A percentile compares a stretch with the other conserved stretches of the same genome.
Conservation (phyloP, 345 rosid species). For the Hevea brasiliensis region DNA sequence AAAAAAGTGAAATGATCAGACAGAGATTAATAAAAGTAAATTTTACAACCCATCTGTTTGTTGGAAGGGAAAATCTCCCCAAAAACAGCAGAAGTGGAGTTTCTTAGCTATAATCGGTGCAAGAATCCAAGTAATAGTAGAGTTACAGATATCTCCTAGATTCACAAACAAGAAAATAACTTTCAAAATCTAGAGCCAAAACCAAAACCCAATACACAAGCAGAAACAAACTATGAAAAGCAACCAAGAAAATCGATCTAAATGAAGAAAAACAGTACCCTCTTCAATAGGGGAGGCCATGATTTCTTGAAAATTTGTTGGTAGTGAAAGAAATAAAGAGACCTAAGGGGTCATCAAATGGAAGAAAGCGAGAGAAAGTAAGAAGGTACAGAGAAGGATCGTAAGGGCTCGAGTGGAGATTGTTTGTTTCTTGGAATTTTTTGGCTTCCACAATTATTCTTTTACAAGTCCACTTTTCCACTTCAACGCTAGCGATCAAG, state of each 20-base stretch:
- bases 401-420: neutral
- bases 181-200: neutral
- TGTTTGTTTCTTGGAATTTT: too few species aligned
- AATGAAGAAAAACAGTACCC: conserved; percentile 24
- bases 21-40: neutral
- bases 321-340: neutral
- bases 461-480: too few species aligned
- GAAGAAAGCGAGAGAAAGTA: neutral
- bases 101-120: neutral
- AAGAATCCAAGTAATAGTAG: neutral
- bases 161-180: neutral
- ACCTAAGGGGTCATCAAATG: conserved; percentile 3
- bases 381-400: too few species aligned
- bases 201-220: conserved; percentile 1
- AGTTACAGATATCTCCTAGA: neutral
- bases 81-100: neutral
- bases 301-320: neutral
- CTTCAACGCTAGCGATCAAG: too few species aligned
- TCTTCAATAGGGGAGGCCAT: conserved; percentile 37
- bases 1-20: neutral
- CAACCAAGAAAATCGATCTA: neutral
- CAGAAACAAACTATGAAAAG: neutral
- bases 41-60: neutral
- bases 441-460: too few species aligned
- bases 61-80: neutral